Conservation (phyloP, 2,329 filamentous ascomycete genomes). For the Fusarium sp. region DNA sequence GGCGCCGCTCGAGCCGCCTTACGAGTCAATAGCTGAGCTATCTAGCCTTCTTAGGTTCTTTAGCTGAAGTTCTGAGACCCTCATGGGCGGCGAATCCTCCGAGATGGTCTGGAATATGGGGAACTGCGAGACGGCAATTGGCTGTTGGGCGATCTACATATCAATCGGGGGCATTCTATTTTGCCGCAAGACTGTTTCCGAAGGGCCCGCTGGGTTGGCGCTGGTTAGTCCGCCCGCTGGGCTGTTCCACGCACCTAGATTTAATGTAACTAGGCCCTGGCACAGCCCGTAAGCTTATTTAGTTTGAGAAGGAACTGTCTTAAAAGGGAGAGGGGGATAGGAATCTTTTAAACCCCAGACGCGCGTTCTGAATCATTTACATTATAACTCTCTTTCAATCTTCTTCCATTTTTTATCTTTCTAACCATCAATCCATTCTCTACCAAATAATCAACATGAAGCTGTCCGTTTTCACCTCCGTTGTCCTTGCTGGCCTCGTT, state of each 20-base stretch:
- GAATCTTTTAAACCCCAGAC: constrained; percentile 4
- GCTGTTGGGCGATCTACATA: constrained; percentile 13
- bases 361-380: constrained; percentile 6
- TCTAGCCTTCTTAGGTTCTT: not conserved
- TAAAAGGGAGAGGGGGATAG: constrained; percentile 5
- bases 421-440: not conserved
- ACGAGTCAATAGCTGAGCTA: not conserved
- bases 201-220: constrained; percentile 5
- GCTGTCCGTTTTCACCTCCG: constrained; percentile 46
- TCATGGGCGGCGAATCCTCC: constrained; percentile 14
- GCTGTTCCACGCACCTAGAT: not conserved
- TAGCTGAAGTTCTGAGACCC: not conserved
- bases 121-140: constrained; percentile 21
- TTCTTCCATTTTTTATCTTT: not conserved
- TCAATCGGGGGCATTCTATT: constrained; percentile 8
- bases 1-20: constrained; percentile 2
- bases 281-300: constrained; percentile 8
- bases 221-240: not conserved
- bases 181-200: constrained; percentile 5
- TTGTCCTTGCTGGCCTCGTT: constrained; percentile 49
- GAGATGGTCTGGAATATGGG: constrained; percentile 19
- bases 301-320: constrained; percentile 5
- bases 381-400: not conserved
- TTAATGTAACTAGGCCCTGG: constrained; percentile 11
- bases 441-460: constrained; percentile 49